Base-by-base conservation (phyloP, 208 protist genomes). In the Spongospora subterranea region DNA sequence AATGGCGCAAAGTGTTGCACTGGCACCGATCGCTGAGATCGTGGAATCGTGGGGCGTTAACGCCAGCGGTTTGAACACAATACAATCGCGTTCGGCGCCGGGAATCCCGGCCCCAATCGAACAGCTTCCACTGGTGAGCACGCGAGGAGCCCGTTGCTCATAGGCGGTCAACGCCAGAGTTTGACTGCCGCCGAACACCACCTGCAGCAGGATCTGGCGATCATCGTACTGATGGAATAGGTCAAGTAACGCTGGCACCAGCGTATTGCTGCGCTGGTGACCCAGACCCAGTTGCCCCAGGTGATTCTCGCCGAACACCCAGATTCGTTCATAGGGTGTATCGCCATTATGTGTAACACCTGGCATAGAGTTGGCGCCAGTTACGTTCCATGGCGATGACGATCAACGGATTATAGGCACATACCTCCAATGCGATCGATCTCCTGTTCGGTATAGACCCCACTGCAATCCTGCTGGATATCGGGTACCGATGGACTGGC, bases 291-390 rank as follows among this genome's bases (percentile, higher is more conserved):
- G 71, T n/a, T 82, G 71, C 13, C 71, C 71, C 6, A 39, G 71
- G 35, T 82, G 71, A 43, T 82, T 82, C 71, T 82, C 71, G 17
- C 71, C 71, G 35, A 82, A 82, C n/a, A 82, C 35, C 71, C 71
- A 82, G 6, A 82, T 6, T 82, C 71, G 71, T 39, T 39, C 13
- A n/a, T 82, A 6, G 29, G 54, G 54, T 29, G 17, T 17, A 65
- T 17, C 20, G 17, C 54, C 54, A 65, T 32, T 65, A 29, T 65
- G 54, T 17, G 54, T 29, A 32, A 65, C 54, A 65, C 54, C 54
- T 17, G 17, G 20, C 17, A 65, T 65, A n/a, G n/a, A n/a, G n/a
- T n/a, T n/a, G n/a, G n/a, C n/a, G n/a, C n/a, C n/a, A 17, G 54
- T 65, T 29, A 65, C 17, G 29, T 65, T 17, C 54, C 20, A 65